phyloP scores from a whole-genome alignment of 2,329 filamentous ascomycete species.

The Cercospora sp. region DNA sequence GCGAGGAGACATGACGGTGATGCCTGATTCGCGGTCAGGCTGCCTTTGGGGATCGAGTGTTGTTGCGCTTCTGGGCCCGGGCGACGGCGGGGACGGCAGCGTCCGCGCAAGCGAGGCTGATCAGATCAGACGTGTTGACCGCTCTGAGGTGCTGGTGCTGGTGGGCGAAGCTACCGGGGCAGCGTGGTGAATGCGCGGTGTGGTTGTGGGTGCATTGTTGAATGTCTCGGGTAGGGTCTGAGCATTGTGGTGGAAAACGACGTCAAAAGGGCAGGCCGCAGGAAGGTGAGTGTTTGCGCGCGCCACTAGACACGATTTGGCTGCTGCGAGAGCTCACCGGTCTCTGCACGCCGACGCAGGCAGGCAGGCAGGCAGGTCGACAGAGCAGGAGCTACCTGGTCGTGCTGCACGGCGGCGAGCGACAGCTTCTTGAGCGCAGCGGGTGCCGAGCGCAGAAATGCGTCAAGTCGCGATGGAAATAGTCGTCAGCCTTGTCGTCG shows the following conservation, averaged over 20 bases:
- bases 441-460: background rate
- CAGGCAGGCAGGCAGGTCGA: conserved; percentile 11
- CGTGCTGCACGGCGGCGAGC: conserved; percentile 6
- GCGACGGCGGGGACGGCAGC: conserved; percentile 14
- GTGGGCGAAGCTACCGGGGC: background rate
- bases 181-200: background rate
- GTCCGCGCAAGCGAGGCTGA: conserved; percentile 9
- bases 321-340: conserved; percentile 17
- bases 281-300: conserved; percentile 35
- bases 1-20: conserved; percentile 14
- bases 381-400: conserved; percentile 8
- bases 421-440: conserved; percentile 18
- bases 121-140: background rate
- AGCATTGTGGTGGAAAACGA: conserved; percentile 24
- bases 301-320: conserved; percentile 14
- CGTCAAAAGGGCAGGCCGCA: conserved; percentile 17
- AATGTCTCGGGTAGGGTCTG: conserved; percentile 28
- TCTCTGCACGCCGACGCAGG: conserved; percentile 10
- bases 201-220: conserved; percentile 24
- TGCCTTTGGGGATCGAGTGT: background rate
- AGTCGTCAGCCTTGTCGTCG: conserved; percentile 8
- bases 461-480: background rate
- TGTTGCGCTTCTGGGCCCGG: conserved; percentile 9
- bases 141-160: conserved; percentile 2
- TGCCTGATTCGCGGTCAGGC: conserved; percentile 1